phyloP scores from a whole-genome alignment of 1,284 basidiomycete genomes.

The Trichosporon inkin region DNA sequence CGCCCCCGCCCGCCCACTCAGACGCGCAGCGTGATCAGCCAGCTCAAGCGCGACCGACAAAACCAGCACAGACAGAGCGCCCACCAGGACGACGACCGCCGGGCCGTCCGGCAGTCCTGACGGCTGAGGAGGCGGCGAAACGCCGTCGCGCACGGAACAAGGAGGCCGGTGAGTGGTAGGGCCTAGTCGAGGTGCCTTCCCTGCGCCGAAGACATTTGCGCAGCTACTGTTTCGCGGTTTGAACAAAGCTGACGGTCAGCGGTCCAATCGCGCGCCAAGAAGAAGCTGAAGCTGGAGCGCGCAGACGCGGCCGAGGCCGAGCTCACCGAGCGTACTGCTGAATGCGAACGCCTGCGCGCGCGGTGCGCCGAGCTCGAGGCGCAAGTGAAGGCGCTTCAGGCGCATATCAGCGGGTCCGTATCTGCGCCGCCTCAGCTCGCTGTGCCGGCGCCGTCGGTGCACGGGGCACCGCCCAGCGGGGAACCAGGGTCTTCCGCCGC shows the following conservation, averaged over 20 bases:
- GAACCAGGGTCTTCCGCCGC: not conserved
- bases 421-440: not conserved
- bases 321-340: not conserved
- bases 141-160: not conserved
- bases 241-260: not conserved
- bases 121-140: not conserved
- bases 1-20: not conserved
- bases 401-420: not conserved
- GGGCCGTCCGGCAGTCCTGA: not conserved
- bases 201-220: too few relatives aligned
- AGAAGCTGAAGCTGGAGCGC: not conserved
- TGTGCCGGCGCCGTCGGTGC: not conserved
- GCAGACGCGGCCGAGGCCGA: not conserved
- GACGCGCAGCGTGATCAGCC: too few relatives aligned
- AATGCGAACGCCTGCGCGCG: not conserved
- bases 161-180: not conserved
- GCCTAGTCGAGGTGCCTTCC: too few relatives aligned
- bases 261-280: not conserved
- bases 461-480: not conserved
- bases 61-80: too few relatives aligned
- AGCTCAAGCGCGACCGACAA: too few relatives aligned
- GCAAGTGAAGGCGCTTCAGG: not conserved
- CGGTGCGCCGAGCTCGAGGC: conserved; percentile 8
- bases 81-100: not conserved
- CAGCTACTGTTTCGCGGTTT: not conserved